Percentiles rank a stretch among this genome's conserved stretches.
phyloP scores from a whole-genome alignment of 176 grass and related monocot genomes.

The Carex myosuroides region DNA sequence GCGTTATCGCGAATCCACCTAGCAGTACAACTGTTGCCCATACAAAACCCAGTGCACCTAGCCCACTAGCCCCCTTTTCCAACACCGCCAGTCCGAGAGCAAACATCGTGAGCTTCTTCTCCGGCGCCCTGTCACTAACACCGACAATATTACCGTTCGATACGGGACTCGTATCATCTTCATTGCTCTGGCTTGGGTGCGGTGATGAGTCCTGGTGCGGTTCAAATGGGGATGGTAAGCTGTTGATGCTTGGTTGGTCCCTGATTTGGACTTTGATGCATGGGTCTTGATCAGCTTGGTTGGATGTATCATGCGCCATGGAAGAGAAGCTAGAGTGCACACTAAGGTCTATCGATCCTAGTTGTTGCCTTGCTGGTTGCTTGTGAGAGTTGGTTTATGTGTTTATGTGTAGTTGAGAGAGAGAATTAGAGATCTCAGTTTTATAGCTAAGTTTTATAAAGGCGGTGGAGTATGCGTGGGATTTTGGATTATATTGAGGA shows the following conservation, averaged over 20 bases:
- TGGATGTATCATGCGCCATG: background rate
- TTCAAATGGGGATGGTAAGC: constrained; percentile 46
- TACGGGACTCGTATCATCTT: background rate
- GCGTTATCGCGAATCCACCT: constrained; percentile 62
- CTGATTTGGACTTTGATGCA: constrained; percentile 38
- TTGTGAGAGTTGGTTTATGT: constrained; percentile 1
- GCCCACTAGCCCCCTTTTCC: constrained; percentile 80
- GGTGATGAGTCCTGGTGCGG: constrained; percentile 40
- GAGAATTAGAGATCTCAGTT: constrained; percentile 11
- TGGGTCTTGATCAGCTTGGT: background rate
- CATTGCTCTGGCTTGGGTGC: constrained; percentile 8
- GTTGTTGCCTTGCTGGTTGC: constrained; percentile 9
- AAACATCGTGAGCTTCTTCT: constrained; percentile 58
- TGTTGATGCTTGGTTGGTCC: constrained; percentile 8
- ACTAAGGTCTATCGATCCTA: background rate
- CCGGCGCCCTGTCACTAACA: constrained; percentile 25
- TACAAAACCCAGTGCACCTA: constrained; percentile 75
- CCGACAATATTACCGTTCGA: background rate
- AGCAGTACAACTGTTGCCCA: constrained; percentile 92
- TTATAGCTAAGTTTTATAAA: constrained; percentile 20
- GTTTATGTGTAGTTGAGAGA: background rate
- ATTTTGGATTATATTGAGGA: background rate
- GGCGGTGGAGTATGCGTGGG: constrained; percentile 18
- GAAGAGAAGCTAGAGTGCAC: constrained; percentile 3
- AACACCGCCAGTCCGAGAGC: constrained; percentile 59